Conservation (phyloP, 2,329 filamentous ascomycete species). For the Alternaria hordeiaustralica region DNA sequence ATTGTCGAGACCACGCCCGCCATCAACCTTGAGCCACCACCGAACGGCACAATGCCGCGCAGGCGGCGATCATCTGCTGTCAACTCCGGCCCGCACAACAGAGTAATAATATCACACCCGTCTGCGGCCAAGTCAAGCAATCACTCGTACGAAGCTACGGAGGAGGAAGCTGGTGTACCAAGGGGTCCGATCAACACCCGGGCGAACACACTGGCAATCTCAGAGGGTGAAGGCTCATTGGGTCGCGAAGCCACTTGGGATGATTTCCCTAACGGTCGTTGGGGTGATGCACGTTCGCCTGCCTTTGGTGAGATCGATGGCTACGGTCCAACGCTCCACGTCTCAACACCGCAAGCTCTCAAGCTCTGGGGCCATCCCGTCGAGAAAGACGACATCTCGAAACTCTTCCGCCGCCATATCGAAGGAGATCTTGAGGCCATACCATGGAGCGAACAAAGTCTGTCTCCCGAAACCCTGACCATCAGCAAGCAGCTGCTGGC, state of each 20-base stretch:
- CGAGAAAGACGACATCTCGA: constrained; percentile 73
- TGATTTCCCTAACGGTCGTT: constrained; percentile 94
- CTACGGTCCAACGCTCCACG: constrained; percentile 95
- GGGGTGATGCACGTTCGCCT: constrained; percentile 84
- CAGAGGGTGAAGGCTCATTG: constrained; percentile 86
- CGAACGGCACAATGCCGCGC: constrained; percentile 35
- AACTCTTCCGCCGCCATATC: constrained; percentile 81
- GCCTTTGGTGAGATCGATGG: constrained; percentile 97
- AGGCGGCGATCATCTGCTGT: constrained; percentile 75
- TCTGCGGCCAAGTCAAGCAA: constrained; percentile 61
- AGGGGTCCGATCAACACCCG: constrained; percentile 74
- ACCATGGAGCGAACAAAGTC: constrained; percentile 91
- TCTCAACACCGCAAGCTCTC: constrained; percentile 83
- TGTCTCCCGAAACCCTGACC: constrained; percentile 80
- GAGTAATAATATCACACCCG: constrained; percentile 77
- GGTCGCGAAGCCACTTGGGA: constrained; percentile 98
- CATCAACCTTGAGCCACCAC: constrained; percentile 40
- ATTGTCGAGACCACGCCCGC: constrained; percentile 57
- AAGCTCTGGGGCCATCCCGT: constrained; percentile 84
- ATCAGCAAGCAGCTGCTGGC: constrained; percentile 78
- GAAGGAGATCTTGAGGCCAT: constrained; percentile 79
- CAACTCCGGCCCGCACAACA: constrained; percentile 85
- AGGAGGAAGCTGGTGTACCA: constrained; percentile 78
- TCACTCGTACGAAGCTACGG: constrained; percentile 68
- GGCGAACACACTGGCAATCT: constrained; percentile 88